phyloP scores from a whole-genome alignment of 495 filamentous ascomycete species.

The Aspergillus bridgeri region DNA sequence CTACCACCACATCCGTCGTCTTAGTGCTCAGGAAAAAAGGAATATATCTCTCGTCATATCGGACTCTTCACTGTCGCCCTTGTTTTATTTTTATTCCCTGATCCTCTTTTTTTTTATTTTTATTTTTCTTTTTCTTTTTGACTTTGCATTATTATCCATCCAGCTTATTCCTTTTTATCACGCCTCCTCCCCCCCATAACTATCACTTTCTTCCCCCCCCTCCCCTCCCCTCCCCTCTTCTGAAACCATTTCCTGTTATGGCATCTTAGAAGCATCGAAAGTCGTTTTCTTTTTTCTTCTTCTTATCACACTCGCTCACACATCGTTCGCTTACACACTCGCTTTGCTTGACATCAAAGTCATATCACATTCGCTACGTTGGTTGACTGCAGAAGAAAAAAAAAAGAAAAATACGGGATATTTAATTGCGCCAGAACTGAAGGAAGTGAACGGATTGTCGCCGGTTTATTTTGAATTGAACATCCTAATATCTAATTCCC shows the following conservation, averaged over 20 bases:
- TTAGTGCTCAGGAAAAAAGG: slow-evolving; percentile 16
- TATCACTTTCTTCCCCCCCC: slow-evolving; percentile 14
- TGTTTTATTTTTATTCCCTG: slow-evolving; percentile 7
- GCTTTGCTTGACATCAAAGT: slow-evolving; percentile 40
- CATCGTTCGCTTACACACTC: slow-evolving; percentile 46
- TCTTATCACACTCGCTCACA: slow-evolving; percentile 39
- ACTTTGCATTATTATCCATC: slow-evolving; percentile 11
- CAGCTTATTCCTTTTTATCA: slow-evolving; percentile 25
- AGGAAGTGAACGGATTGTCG: slow-evolving; percentile 1
- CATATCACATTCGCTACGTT: slow-evolving; percentile 45
- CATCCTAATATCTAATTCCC: slow-evolving; percentile 21
- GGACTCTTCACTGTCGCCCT: slow-evolving; percentile 5
- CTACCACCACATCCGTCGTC: slow-evolving; percentile 15
- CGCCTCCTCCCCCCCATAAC: slow-evolving; percentile 18
- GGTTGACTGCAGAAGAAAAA: slow-evolving; percentile 18
- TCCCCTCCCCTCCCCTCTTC: slow-evolving; percentile 17
- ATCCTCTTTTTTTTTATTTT: slow-evolving; percentile 6
- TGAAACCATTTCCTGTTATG: slow-evolving; percentile 28
- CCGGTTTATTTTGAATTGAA: slow-evolving; percentile 8
- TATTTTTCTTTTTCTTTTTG: slow-evolving; percentile 8
- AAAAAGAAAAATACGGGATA: slow-evolving; percentile 14
- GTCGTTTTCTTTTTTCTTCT: slow-evolving; percentile 14
- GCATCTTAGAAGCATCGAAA: slow-evolving; percentile 27
- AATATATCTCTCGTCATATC: slow-evolving; percentile 24
- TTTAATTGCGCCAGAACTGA: slow-evolving; percentile 1